Conservation (phyloP, 257 asterid genomes). For the Solanum medicagineum region DNA sequence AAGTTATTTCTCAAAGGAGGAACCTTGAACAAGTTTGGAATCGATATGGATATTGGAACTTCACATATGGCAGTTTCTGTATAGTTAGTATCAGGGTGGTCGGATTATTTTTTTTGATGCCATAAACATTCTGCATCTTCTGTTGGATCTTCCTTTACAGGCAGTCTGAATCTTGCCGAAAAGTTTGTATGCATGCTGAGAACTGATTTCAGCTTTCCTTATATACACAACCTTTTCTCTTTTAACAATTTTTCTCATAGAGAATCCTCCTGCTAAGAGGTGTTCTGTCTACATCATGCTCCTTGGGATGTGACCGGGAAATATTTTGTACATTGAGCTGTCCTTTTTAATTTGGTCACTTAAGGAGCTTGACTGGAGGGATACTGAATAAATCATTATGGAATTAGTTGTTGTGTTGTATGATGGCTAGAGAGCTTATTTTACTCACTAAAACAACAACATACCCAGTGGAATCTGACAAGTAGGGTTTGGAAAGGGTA, state of each 20-base stretch:
- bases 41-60: background rate
- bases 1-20: conserved; percentile 49
- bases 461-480: too few species aligned
- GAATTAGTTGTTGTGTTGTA: background rate
- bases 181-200: background rate
- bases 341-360: background rate
- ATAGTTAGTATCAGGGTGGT: background rate
- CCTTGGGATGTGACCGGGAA: background rate
- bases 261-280: background rate
- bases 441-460: background rate
- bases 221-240: background rate
- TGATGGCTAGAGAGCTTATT: background rate
- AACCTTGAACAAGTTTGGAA: conserved; percentile 21
- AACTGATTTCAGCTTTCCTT: background rate
- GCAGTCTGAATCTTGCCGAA: background rate
- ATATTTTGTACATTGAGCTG: background rate
- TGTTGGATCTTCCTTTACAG: background rate
- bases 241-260: background rate
- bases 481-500: too few species aligned
- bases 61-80: background rate
- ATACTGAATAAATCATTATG: background rate
- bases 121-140: background rate
- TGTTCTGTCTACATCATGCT: background rate
- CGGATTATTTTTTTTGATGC: background rate
- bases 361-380: background rate